Base-by-base conservation (phyloP, 495 filamentous ascomycete genomes). In the Xylaria longipes region DNA sequence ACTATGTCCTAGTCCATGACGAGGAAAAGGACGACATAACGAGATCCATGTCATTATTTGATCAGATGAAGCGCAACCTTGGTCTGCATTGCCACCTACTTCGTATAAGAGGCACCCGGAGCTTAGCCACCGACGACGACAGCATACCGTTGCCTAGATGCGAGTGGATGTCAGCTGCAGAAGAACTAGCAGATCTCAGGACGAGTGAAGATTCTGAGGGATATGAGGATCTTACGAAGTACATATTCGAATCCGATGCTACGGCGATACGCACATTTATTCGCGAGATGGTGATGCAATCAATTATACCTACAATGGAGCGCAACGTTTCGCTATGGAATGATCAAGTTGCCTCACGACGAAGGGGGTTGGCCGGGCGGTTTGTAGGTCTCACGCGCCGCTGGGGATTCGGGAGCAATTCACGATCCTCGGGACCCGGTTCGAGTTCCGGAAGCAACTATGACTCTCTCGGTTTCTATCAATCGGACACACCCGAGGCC, bases 21-120 rank as follows among this genome's bases (percentile, higher is more conserved):
- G 96, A 99, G 78, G 97, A 98, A 72, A 88, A 87, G 52, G 94
- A 97, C 76, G 94, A 98, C 76, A 96, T 98, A 63, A 86, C 89
- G 15, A 95, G 94, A 79, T 97, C 91, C 41, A 97, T 92, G 78
- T 88, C 87, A 54, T 84, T 98, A 29, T 99, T 96, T 77, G 95
- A 98, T 72, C 92, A 97, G 78, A 99, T 99, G 96, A 98, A 98
- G 81, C 88, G 95, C 33, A 94, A 97, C 79, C 95, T 98, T 74
- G 96, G 96, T 5, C 83, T 99, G 27, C 94, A 98, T 79, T 99
- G 96, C 79, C 96, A 98, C 80, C 86, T 99, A 3, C 86, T 99
- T 5, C 84, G 96, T 48, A 83, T 99, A 29, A 88, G 95, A 74
- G 94, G 92, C 74, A 91, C 90, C 68, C 91, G 93, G 74, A 96